Evolutionary conservation across 1,284 basidiomycete genomes (phyloP).

Genomic region (Heterobasidion irregulare): DNA sequence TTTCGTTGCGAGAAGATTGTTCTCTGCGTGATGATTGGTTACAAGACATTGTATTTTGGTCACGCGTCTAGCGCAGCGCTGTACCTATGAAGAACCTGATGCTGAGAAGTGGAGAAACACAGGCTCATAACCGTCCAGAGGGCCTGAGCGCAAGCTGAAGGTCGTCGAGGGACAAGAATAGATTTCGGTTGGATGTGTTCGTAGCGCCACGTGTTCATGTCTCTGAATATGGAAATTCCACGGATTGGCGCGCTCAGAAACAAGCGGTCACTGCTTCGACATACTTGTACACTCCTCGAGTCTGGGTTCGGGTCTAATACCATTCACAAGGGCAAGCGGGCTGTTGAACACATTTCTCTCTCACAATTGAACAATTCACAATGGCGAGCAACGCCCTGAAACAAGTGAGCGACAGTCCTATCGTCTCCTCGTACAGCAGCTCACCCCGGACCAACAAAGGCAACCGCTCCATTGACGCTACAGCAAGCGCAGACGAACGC

Average conservation of each 20-base stretch:
- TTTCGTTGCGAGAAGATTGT: not conserved
- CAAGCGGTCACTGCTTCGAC: not conserved
- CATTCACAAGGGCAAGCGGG: not conserved
- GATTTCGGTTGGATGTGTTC: no score
- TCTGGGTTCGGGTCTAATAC: not conserved
- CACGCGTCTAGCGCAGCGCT: not conserved
- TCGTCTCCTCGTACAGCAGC: not conserved
- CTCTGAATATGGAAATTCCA: not conserved
- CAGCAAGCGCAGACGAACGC: constrained; percentile 77
- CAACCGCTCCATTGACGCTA: constrained; percentile 37
- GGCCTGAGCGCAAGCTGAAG: no score
- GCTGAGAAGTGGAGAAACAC: no score
- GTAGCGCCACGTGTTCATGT: not conserved
- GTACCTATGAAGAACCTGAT: not conserved
- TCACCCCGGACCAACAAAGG: constrained; percentile 1
- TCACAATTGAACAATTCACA: not conserved
- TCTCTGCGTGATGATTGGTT: not conserved
- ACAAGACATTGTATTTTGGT: not conserved
- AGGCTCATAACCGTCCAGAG: no score
- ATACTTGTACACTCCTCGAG: not conserved
- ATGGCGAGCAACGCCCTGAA: constrained; percentile 52
- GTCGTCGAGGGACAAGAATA: no score
- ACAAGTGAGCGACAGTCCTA: constrained; percentile 34
- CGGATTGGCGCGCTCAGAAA: not conserved
- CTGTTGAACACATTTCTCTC: not conserved